Evolutionary conservation across 176 grass and related monocot species (phyloP).

Genomic region (Canna indica): DNA sequence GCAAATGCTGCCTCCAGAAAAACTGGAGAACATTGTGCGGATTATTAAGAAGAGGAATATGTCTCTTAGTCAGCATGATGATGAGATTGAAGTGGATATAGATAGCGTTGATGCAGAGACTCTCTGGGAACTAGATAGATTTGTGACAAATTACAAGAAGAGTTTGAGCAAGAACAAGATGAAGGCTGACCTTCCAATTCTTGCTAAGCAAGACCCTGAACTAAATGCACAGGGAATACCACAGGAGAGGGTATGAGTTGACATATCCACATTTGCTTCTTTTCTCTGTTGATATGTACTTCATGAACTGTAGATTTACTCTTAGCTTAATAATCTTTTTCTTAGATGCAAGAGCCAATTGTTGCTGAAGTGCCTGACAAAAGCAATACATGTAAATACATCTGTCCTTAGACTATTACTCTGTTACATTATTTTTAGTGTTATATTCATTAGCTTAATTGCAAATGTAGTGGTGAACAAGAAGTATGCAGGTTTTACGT

Average conservation of each 20-base stretch:
- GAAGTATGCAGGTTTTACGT: slow-evolving; percentile 43
- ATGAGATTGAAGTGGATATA: slow-evolving; percentile 99
- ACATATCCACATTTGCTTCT: not conserved
- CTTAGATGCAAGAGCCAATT: slow-evolving; percentile 39
- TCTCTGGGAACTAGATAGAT: slow-evolving; percentile 94
- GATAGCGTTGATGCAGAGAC: slow-evolving; percentile 93
- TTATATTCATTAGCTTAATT: slow-evolving; percentile 14
- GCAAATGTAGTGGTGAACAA: slow-evolving; percentile 40
- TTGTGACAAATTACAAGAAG: slow-evolving; percentile 94
- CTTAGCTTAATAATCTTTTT: slow-evolving; percentile 12
- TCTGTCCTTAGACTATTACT: slow-evolving; percentile 1
- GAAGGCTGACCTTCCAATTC: slow-evolving; percentile 80
- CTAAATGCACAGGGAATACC: slow-evolving; percentile 26
- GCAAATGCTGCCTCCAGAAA: slow-evolving; percentile 33
- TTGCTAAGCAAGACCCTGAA: slow-evolving; percentile 48
- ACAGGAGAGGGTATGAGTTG: slow-evolving; percentile 45
- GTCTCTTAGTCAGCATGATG: slow-evolving; percentile 75
- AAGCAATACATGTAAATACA: slow-evolving; percentile 39
- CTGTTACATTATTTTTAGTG: slow-evolving; percentile 8
- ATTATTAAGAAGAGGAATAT: slow-evolving; percentile 92
- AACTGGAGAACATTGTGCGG: slow-evolving; percentile 71
- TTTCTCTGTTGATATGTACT: slow-evolving; percentile 15
- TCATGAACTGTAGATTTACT: slow-evolving; percentile 7
- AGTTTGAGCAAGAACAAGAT: slow-evolving; percentile 91
- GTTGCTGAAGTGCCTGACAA: slow-evolving; percentile 34